Percentiles rank a stretch among this genome's conserved stretches.
Conservation (phyloP, 139 green algal species). For the Zygnema circumcarinatum region DNA sequence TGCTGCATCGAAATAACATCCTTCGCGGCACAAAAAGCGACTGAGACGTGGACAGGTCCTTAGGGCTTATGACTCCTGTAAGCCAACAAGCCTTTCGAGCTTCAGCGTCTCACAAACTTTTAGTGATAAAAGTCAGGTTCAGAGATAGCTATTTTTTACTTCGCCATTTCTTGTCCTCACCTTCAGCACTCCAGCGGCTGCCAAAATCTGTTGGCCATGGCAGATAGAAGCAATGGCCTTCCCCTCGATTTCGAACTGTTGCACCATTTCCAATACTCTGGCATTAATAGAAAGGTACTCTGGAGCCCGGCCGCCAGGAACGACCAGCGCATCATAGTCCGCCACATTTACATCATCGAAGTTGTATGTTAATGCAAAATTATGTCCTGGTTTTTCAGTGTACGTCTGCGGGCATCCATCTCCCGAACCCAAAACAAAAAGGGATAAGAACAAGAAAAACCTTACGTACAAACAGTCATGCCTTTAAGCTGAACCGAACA, state of each 20-base stretch:
- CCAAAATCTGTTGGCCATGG: conserved; percentile 55
- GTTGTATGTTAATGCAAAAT: conserved; percentile 27
- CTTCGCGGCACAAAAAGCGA: no score
- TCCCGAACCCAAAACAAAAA: conserved; percentile 9
- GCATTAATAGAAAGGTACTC: conserved; percentile 58
- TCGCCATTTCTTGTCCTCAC: conserved; percentile 38
- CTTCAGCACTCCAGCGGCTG: conserved; percentile 51
- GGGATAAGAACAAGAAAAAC: neutral
- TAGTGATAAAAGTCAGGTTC: no score
- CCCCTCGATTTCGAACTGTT: neutral
- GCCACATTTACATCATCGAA: conserved; percentile 39
- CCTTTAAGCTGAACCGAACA: no score
- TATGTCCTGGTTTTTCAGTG: conserved; percentile 58
- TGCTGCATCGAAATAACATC: no score
- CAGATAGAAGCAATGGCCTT: conserved; percentile 57
- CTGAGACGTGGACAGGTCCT: no score
- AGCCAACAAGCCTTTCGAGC: no score
- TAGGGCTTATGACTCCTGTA: no score
- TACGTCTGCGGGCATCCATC: conserved; percentile 44
- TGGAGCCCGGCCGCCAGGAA: conserved; percentile 52
- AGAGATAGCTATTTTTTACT: no score
- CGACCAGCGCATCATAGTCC: conserved; percentile 51
- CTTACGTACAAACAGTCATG: no score
- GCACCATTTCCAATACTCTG: conserved; percentile 45
- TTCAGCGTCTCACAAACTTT: no score